phyloP scores from a whole-genome alignment of 768 basidiomycete species.

The Boletus rufocinnamomeus region DNA sequence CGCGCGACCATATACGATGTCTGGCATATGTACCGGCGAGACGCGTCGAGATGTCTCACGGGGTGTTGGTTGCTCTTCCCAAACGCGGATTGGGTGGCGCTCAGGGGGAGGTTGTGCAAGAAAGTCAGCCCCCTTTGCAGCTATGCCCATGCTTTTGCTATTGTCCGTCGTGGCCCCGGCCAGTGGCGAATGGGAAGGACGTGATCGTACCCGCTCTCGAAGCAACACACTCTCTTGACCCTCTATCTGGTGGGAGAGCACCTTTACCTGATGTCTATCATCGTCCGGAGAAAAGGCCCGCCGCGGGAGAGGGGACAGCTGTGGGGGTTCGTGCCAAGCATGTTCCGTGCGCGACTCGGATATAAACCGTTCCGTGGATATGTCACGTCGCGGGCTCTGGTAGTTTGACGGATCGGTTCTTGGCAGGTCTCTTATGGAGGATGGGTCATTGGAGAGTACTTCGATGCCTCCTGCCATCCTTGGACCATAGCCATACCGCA shows the following conservation, averaged over 20 bases:
- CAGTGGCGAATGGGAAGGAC: conserved; percentile 4
- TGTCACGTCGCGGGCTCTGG: conserved; percentile 16
- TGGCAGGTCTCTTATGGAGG: conserved; percentile 12
- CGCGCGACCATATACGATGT: background rate
- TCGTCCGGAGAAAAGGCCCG: conserved; percentile 7
- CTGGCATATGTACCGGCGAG: conserved; percentile 10
- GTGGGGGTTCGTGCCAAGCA: conserved; percentile 10
- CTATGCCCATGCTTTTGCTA: background rate
- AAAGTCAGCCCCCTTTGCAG: background rate
- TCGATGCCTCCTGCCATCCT: conserved; percentile 33
- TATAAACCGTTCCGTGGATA: conserved; percentile 16
- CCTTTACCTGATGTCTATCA: conserved; percentile 5
- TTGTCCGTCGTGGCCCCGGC: background rate
- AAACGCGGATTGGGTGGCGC: conserved; percentile 30
- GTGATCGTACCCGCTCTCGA: conserved; percentile 11
- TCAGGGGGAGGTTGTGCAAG: conserved; percentile 7
- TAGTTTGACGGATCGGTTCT: conserved; percentile 18
- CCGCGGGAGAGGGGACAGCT: conserved; percentile 13
- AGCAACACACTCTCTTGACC: conserved; percentile 3
- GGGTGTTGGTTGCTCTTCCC: conserved; percentile 23
- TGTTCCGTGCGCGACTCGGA: conserved; percentile 15
- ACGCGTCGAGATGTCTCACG: conserved; percentile 17
- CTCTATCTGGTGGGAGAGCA: background rate
- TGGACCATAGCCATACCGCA: conserved; percentile 23
- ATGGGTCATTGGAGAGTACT: conserved; percentile 20